A percentile compares a stretch with the other conserved stretches of the same genome.
Evolutionary conservation across 2,329 filamentous ascomycete species (phyloP).

Genomic region (Pestalotiopsis sp.): DNA sequence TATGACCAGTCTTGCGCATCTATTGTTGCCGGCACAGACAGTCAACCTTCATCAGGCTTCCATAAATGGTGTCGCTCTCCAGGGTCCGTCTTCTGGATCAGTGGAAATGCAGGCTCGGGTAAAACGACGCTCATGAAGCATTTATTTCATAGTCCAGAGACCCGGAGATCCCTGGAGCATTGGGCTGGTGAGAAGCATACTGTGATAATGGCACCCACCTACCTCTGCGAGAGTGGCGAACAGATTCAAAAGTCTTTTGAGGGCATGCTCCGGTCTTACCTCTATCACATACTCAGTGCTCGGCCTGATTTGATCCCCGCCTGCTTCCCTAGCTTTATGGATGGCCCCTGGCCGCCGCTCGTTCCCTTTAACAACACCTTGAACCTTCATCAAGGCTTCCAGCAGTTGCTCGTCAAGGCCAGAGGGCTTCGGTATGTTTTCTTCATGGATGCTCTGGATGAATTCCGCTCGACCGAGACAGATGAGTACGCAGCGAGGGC

Average conservation of each 20-base stretch:
- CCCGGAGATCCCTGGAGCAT: neutral
- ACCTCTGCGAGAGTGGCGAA: constrained; percentile 14
- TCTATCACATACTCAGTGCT: constrained; percentile 14
- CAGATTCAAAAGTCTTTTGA: constrained; percentile 16
- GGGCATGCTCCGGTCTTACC: constrained; percentile 10
- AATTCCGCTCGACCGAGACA: constrained; percentile 6
- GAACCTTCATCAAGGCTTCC: constrained; percentile 7
- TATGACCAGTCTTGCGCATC: constrained; percentile 13
- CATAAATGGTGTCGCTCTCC: constrained; percentile 17
- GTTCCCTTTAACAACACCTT: constrained; percentile 6
- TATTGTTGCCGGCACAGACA: neutral
- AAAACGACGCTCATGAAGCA: constrained; percentile 23
- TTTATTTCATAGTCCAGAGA: constrained; percentile 3
- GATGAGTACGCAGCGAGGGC: neutral
- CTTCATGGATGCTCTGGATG: constrained; percentile 5
- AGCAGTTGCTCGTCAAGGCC: neutral
- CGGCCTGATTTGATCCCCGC: constrained; percentile 15
- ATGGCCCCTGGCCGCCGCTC: constrained; percentile 3
- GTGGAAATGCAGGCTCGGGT: constrained; percentile 23
- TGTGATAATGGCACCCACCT: constrained; percentile 12
- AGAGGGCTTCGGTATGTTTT: neutral
- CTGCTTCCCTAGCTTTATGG: constrained; percentile 13
- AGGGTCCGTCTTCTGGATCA: constrained; percentile 21
- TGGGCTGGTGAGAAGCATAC: constrained; percentile 14
- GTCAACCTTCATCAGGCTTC: constrained; percentile 5